Base-by-base conservation (phyloP, 2,329 filamentous ascomycete species). In the Aspergillus arachidicola region DNA sequence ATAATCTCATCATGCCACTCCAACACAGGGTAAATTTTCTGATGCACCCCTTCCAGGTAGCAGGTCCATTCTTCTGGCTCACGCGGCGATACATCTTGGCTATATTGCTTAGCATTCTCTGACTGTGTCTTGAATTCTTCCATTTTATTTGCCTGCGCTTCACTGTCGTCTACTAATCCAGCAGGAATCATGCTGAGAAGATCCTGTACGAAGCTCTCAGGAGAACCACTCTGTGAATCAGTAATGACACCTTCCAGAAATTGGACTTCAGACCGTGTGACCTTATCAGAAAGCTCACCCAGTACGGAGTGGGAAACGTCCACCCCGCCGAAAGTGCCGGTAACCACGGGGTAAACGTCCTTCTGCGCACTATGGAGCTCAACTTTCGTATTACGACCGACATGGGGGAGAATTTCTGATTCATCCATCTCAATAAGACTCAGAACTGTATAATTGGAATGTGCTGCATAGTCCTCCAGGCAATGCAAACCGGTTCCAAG, bases 241-340 rank as follows among this genome's bases (percentile, higher is more conserved):
- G 90, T 78, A 55, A 97, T 89, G 21, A 91, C 90, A n/a, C 90
- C 90, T 78, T 97, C 91, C 12, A 97, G 88, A 72, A 93, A 89
- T 73, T 96, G 87, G 60, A 98, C 89, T 75, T 98, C 94, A 65
- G 92, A 95, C 76, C 97, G 94, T 34, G 90, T 94, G 64, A 94
- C 83, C 81, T 97, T 97, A 79, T 97, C 94, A 45, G 90, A 91
- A 58, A 97, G 87, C 70, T 89, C 87, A 60, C 87, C 87, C 68
- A 88, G 91, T 34, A 96, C 93, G 1, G 91, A 95, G 81, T 96
- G 93, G 64, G 97, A 82, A 80, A 97, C 97, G 73, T 97, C 94
- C 16, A 97, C 94, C 66, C 94, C 94, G 65, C 94, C 94, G 78
- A 97, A 97, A 7, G 94, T 97, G 64, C 94, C 94, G 1, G 94